Base-by-base conservation (phyloP, 1,284 basidiomycete species). In the Ganoderma sp. region DNA sequence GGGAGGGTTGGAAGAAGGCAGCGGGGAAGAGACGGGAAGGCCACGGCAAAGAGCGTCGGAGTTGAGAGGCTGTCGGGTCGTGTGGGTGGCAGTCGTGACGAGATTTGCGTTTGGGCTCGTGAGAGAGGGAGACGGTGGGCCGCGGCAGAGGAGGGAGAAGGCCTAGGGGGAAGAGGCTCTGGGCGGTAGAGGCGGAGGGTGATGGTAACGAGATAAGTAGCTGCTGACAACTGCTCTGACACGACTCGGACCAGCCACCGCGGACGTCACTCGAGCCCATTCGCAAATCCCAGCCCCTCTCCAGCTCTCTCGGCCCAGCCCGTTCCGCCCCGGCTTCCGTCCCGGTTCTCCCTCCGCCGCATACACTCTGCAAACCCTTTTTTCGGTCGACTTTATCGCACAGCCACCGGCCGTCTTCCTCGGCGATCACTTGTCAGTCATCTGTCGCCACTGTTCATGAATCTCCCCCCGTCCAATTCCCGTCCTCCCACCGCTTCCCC, bases 21-120 rank as follows among this genome's bases (percentile, higher is more conserved):
- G 58, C 9, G 61, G 67, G n/a, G 43, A 43, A 22, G 41, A 65
- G 43, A 50, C 25, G 34, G 43, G 54, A 68, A 61, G 57, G 45
- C 61, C 63, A 67, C 63, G 66, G 66, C 66, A 72, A 69, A 56
- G 70, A 71, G 67, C 67, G 70, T 60, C 43, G 43, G 60, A 34
- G 39, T 54, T 50, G 65, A 28, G 60, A 42, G 17, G 43, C 28
- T 37, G 41, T 54, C 15, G 34, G 25, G 56, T 52, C 22, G 42
- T 41, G 60, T 28, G 37, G 41, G 50, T 54, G 25, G 25, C 50
- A 15, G 50, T 56, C 52, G 52, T 56, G 52, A 34, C 32, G 5
- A 17, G 52, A 56, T 19, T 56, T 56, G 52, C 52, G 52, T 19
- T 12, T 17, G 19, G 56, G 56, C 56, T 63, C 65, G 61, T 62